A percentile compares a stretch with the other conserved stretches of the same genome.
These are phyloP conservation scores for Lecanoromycetidae sp. DNA, from an alignment of 2,329 filamentous ascomycete genomes.

Conservation along the genomic window DNA sequence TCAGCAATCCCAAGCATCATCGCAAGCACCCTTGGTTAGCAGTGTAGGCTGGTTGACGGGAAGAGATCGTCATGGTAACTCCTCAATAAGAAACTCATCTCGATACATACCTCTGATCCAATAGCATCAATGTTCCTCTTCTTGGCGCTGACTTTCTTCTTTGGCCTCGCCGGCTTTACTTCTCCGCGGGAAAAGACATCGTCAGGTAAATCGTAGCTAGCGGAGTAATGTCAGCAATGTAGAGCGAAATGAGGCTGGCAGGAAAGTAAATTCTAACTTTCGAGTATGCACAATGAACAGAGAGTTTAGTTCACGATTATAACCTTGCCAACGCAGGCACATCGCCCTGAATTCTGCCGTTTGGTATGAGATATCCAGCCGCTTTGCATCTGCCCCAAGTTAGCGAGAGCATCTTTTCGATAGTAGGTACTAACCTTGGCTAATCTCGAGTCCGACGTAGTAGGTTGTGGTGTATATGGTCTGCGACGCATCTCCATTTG, in stretches of 20 bases:
- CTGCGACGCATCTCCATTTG: constrained; percentile 30
- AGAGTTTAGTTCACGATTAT: constrained; percentile 61
- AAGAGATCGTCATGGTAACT: no score
- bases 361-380: constrained; percentile 52
- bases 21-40: neutral
- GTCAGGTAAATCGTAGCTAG: constrained; percentile 72
- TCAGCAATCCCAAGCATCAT: constrained; percentile 9
- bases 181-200: constrained; percentile 81
- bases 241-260: constrained; percentile 7
- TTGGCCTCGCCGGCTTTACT: constrained; percentile 48
- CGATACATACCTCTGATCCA: constrained; percentile 13
- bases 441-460: constrained; percentile 79
- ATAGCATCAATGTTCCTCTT: constrained; percentile 10
- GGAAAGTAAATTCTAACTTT: constrained; percentile 45
- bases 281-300: constrained; percentile 73
- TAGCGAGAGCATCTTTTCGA: constrained; percentile 14
- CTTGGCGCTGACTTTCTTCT: constrained; percentile 31
- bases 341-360: constrained; percentile 78
- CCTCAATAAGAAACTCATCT: no score
- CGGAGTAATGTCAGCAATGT: constrained; percentile 17
- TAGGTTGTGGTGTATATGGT: constrained; percentile 79
- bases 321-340: constrained; percentile 64
- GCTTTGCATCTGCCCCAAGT: constrained; percentile 30
- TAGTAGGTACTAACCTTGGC: constrained; percentile 48
- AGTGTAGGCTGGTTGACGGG: no score